These are phyloP conservation scores for Schoenoplectus triqueter DNA, from an alignment of 202 grass and related monocot species.

Conservation along the genomic window DNA sequence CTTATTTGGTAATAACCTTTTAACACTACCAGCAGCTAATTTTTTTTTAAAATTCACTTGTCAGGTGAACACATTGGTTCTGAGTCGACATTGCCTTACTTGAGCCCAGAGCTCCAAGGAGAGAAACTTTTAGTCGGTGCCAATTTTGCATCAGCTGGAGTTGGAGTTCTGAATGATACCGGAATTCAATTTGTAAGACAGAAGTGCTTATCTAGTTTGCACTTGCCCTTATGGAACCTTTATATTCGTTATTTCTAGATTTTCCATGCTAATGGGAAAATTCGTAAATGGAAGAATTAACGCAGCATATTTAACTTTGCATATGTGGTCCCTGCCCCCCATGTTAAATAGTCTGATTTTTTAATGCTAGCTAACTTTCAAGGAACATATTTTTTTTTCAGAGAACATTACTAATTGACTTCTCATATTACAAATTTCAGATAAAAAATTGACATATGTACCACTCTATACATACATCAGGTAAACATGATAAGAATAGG, in stretches of 20 bases:
- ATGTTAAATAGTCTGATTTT: not conserved
- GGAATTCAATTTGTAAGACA: slow-evolving; percentile 87
- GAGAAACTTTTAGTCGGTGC: slow-evolving; percentile 83
- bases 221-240: not conserved
- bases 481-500: slow-evolving; percentile 77
- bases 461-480: slow-evolving; percentile 40
- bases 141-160: slow-evolving; percentile 95
- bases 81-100: slow-evolving; percentile 69
- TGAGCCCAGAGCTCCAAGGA: slow-evolving; percentile 72
- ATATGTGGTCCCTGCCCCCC: not conserved
- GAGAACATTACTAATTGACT: not conserved
- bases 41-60: not conserved
- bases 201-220: not conserved
- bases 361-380: not conserved
- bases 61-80: slow-evolving; percentile 79
- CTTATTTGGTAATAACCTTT: not conserved
- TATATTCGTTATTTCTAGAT: not conserved
- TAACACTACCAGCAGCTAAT: not conserved
- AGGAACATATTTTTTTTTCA: no score
- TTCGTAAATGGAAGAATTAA: not conserved
- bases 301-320: not conserved
- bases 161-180: slow-evolving; percentile 95
- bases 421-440: not conserved
- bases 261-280: not conserved
- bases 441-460: slow-evolving; percentile 1